Evolutionary conservation across 2,329 filamentous ascomycete genomes (phyloP).

Genomic region (Clonostachys rhizophaga): DNA sequence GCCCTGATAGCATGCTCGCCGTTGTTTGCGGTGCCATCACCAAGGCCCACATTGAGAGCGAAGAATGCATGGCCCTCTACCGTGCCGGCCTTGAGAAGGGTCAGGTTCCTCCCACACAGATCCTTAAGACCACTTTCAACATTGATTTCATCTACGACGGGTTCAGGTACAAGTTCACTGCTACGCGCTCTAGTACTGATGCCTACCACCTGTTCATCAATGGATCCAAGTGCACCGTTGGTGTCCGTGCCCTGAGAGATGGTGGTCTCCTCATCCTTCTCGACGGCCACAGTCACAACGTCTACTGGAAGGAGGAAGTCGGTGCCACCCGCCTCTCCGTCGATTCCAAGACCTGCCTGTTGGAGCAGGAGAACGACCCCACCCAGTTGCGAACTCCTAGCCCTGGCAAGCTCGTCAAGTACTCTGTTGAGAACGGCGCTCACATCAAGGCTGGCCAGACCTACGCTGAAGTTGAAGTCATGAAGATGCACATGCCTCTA

Average conservation of each 20-base stretch:
- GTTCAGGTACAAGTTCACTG: constrained; percentile 95
- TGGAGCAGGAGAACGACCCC: constrained; percentile 98
- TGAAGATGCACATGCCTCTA: constrained; percentile 99
- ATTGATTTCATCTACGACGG: constrained; percentile 99
- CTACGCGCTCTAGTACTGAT: constrained; percentile 84
- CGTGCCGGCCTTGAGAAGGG: constrained; percentile 88
- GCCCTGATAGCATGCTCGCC: constrained; percentile 89
- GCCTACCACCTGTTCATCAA: constrained; percentile 99
- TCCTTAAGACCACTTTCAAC: constrained; percentile 95
- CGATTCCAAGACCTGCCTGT: constrained; percentile 94
- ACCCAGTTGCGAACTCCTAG: constrained; percentile 93
- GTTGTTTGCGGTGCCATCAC: constrained; percentile 92
- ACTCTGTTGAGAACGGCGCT: constrained; percentile 89
- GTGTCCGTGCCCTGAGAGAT: constrained; percentile 87
- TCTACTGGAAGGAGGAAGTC: constrained; percentile 99
- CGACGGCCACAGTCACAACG: constrained; percentile 89
- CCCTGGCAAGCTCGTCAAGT: constrained; percentile 97
- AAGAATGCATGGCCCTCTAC: constrained; percentile 84
- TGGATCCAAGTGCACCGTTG: constrained; percentile 91
- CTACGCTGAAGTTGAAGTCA: constrained; percentile 97
- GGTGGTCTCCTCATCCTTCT: constrained; percentile 90
- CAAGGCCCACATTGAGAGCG: constrained; percentile 92
- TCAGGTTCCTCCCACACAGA: constrained; percentile 93
- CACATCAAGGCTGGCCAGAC: constrained; percentile 90
- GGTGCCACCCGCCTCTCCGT: constrained; percentile 93